These are phyloP conservation scores for Aureobasidium sp. DNA, from an alignment of 2,329 filamentous ascomycete genomes.

Conservation along the genomic window DNA sequence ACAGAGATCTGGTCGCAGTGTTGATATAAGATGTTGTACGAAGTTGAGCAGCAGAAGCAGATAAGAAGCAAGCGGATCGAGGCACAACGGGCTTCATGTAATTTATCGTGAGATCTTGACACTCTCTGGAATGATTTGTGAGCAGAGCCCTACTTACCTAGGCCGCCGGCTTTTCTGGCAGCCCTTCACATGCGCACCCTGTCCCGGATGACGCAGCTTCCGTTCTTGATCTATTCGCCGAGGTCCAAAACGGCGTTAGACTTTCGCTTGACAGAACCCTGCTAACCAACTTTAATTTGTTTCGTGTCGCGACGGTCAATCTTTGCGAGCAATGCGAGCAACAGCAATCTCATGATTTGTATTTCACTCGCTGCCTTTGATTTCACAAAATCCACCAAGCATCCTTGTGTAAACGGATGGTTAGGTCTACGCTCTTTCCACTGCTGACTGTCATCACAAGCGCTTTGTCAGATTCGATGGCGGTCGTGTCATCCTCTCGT, in stretches of 20 bases:
- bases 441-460: neutral
- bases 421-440: neutral
- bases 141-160: neutral
- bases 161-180: neutral
- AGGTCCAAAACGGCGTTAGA: neutral
- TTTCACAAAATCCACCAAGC: neutral
- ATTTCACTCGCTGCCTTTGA: neutral
- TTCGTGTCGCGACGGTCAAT: neutral
- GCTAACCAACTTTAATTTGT: neutral
- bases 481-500: neutral
- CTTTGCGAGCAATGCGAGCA: neutral
- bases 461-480: neutral
- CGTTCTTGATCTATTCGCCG: neutral
- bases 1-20: neutral
- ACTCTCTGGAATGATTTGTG: conserved; percentile 7
- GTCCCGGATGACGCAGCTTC: conserved; percentile 9
- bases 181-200: neutral
- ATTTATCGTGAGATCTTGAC: neutral
- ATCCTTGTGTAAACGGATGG: neutral
- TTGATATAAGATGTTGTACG: neutral
- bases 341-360: neutral
- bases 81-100: neutral
- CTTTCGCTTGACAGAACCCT: conserved; percentile 11
- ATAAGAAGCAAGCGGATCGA: neutral
- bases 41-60: neutral